phyloP scores from a whole-genome alignment of 257 asterid genomes.

The Thymus quinquecostatus region DNA sequence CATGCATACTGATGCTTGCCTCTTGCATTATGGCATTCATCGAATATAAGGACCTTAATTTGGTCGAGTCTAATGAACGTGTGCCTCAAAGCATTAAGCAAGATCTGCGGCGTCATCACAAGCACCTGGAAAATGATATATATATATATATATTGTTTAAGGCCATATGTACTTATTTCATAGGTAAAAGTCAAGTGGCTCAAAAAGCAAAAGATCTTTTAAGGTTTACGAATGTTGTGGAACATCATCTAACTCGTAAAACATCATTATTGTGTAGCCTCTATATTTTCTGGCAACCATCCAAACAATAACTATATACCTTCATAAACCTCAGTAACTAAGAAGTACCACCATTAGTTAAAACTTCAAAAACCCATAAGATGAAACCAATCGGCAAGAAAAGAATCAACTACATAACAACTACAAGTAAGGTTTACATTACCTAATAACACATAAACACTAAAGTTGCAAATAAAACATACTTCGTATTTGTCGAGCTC shows the following conservation, averaged over 20 bases:
- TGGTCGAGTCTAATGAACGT: slow-evolving; percentile 52
- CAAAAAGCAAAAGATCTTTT: too few species aligned
- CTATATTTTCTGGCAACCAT: background rate
- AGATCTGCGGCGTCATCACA: slow-evolving; percentile 84
- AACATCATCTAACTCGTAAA: background rate
- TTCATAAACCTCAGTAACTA: too few species aligned
- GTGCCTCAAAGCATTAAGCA: slow-evolving; percentile 79
- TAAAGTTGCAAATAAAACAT: slow-evolving; percentile 23
- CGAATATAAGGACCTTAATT: slow-evolving; percentile 76
- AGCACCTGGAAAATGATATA: slow-evolving; percentile 63
- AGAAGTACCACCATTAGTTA: background rate
- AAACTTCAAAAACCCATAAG: slow-evolving; percentile 4
- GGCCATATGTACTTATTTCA: background rate
- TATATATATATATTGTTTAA: slow-evolving; percentile 17
- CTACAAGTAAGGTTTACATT: background rate
- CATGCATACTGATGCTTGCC: slow-evolving; percentile 65
- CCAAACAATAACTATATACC: too few species aligned
- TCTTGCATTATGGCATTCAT: slow-evolving; percentile 88
- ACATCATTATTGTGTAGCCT: background rate
- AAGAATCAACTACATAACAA: background rate
- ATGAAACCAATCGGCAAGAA: slow-evolving; percentile 13
- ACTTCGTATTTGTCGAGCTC: slow-evolving; percentile 59
- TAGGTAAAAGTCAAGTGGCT: background rate
- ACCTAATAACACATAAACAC: background rate
- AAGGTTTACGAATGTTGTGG: too few species aligned